Conservation (phyloP, 345 rosid genomes). For the Fremontodendron californicum region DNA sequence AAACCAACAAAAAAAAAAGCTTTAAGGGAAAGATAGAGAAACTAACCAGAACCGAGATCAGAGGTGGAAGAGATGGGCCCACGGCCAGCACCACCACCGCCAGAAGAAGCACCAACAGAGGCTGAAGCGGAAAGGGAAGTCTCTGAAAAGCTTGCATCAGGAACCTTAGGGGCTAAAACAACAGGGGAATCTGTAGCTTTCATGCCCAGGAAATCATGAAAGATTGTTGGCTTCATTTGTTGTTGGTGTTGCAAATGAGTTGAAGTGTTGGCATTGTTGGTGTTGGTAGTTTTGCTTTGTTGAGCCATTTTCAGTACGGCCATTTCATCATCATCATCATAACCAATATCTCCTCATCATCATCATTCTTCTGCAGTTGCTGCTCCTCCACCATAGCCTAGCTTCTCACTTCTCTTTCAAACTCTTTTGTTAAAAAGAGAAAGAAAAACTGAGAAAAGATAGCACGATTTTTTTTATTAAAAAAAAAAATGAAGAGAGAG, state of each 20-base stretch:
- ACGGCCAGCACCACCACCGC: conserved; percentile 37
- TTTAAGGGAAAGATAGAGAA: not conserved
- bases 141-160: conserved; percentile 23
- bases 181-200: conserved; percentile 40
- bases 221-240: conserved; percentile 51
- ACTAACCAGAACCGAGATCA: conserved; percentile 72
- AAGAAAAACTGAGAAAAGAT: conserved; percentile 20
- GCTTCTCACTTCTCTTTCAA: conserved; percentile 3
- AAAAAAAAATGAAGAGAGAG: not conserved
- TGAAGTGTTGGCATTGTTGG: conserved; percentile 18
- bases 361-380: conserved; percentile 4
- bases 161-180: conserved; percentile 33
- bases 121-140: conserved; percentile 47
- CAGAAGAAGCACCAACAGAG: conserved; percentile 47
- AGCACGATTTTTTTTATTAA: conserved; percentile 38
- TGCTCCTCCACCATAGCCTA: conserved; percentile 19
- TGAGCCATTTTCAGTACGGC: conserved; percentile 45
- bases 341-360: conserved; percentile 18
- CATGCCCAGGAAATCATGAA: conserved; percentile 83
- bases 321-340: conserved; percentile 42
- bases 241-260: conserved; percentile 30
- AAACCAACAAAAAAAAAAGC: not conserved
- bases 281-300: conserved; percentile 30
- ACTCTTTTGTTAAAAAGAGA: conserved; percentile 14
- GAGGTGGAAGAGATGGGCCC: conserved; percentile 68